A percentile compares a stretch with the other conserved stretches of the same genome.
phyloP scores from a whole-genome alignment of 306 rosid genomes.

The Alnus glutinosa region DNA sequence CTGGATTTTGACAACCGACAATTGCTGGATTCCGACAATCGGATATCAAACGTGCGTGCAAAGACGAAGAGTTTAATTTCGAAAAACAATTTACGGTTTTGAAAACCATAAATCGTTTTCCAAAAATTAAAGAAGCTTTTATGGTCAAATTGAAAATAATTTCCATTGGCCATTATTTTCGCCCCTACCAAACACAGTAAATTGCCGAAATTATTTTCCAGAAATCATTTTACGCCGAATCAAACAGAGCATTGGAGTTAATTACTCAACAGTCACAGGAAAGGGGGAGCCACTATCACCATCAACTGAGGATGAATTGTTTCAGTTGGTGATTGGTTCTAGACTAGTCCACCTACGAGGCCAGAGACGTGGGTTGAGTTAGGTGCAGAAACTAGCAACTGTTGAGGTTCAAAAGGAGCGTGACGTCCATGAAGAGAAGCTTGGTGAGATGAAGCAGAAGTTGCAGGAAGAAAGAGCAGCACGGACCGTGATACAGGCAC shows the following conservation, averaged over 20 bases:
- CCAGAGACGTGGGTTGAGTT: background rate
- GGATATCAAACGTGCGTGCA: too few species aligned
- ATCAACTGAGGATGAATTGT: conserved; percentile 4
- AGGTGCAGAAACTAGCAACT: background rate
- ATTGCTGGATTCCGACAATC: too few species aligned
- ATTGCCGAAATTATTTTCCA: too few species aligned
- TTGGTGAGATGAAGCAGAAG: conserved; percentile 11
- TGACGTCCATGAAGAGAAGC: conserved; percentile 5
- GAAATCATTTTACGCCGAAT: too few species aligned
- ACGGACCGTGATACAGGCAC: conserved; percentile 8
- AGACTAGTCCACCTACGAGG: conserved; percentile 2
- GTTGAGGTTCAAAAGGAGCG: conserved; percentile 13
- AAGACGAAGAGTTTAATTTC: too few species aligned
- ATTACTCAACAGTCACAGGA: background rate
- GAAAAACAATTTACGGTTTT: too few species aligned
- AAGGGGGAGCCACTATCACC: background rate
- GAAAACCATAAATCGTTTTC: too few species aligned
- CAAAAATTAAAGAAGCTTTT: too few species aligned
- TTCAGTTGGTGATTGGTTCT: background rate
- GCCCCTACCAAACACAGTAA: too few species aligned
- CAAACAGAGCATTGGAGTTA: background rate
- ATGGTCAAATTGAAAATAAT: too few species aligned
- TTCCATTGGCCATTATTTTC: too few species aligned
- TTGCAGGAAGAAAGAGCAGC: conserved; percentile 18
- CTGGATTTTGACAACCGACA: too few species aligned